Base-by-base conservation (phyloP, 345 rosid genomes). In the thale cress (Arabidopsis thaliana) region DNA sequence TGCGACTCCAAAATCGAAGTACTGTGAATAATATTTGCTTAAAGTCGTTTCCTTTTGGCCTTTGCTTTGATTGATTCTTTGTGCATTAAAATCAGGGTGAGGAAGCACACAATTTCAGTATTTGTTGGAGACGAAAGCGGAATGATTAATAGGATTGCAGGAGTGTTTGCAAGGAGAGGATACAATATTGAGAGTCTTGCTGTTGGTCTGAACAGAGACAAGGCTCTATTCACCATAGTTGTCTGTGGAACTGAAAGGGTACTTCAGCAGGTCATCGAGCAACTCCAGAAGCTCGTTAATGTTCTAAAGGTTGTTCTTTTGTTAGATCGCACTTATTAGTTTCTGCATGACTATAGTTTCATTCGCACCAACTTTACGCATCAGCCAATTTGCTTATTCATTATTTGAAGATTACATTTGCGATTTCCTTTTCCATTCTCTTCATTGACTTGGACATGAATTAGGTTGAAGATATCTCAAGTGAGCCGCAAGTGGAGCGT, bases 51-150 rank as follows among this genome's bases (percentile, higher is more conserved):
- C 36, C 44, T 63, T 48, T 40, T 28, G 32, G 32, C 32, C 32
- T 28, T 28, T 28, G 4, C 32, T 28, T 28, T 28, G 32, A 3
- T 28, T 8, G 34, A 40, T 46, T 45, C 13, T 63, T 4, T 64
- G 59, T 13, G 12, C 6, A 0, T 40, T 59, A 63, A 49, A 49
- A 63, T 7, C 80, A 90, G 99, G 87, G 86, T 82, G 76, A 87
- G 84, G 83, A 79, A 89, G 76, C 97, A 94, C 79, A 87, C 97
- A 0, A 85, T 95, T 36, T 95, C 97, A 0, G 97, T 95, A 24
- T 92, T 90, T 76, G 99, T 95, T 59, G 99, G 99, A 60, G 97
- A 95, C 66, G 99, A 95, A 73, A 92, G 97, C 73, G 99, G 99
- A 46, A 95, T 95, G 88, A 92, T 95, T 67, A 95, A 95, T 49